Conservation (phyloP, 306 rosid genomes). For the Prunus mongolica region DNA sequence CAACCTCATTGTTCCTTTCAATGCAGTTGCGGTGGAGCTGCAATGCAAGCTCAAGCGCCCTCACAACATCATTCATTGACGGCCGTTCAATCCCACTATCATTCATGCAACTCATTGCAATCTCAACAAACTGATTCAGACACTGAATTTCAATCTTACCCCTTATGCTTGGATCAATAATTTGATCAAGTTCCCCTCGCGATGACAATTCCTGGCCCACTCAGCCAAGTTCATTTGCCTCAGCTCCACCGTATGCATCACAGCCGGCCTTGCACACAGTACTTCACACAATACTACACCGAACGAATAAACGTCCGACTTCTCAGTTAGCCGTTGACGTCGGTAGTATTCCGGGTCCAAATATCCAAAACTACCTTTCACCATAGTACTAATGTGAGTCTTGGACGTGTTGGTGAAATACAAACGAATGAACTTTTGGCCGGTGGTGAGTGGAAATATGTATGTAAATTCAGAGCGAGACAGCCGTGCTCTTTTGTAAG, state of each 20-base stretch:
- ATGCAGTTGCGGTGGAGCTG: too few species aligned
- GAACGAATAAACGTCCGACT: background rate
- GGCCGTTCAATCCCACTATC: too few species aligned
- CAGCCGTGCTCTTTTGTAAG: conserved; percentile 2
- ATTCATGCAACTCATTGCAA: too few species aligned
- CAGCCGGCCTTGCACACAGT: background rate
- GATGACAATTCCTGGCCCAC: background rate
- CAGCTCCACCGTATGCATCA: background rate
- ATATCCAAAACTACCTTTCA: background rate
- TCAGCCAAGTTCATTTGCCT: background rate
- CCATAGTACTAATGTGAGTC: background rate
- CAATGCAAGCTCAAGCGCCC: too few species aligned
- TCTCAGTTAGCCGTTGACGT: background rate
- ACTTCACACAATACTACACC: background rate
- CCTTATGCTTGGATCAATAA: background rate
- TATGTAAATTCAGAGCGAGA: conserved; percentile 13
- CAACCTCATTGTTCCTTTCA: too few species aligned
- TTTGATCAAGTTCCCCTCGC: background rate
- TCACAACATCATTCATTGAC: too few species aligned
- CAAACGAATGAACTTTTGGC: conserved; percentile 24
- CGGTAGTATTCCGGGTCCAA: background rate
- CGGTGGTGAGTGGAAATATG: background rate
- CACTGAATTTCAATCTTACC: background rate
- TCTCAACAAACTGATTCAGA: background rate
- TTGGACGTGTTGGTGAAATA: background rate